Percentiles rank a stretch among this genome's conserved stretches.
Conservation (phyloP, 805 yeast genomes). For the Yarrowia osloensis region DNA sequence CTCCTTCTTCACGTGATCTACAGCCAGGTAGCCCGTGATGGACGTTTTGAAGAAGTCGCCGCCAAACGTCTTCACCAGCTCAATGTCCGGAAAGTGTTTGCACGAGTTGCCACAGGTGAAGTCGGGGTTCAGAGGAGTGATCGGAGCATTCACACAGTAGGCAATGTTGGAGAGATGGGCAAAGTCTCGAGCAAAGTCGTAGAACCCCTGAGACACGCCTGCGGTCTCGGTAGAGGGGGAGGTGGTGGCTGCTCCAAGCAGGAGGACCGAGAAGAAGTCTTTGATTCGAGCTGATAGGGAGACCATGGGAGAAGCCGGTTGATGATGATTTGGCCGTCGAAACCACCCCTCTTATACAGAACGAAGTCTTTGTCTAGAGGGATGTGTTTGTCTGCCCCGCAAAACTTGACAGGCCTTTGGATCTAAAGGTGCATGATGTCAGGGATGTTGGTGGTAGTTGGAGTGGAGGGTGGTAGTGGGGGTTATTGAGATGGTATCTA, state of each 20-base stretch:
- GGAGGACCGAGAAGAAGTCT: not conserved
- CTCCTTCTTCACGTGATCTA: conserved; percentile 15
- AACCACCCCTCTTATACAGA: no score
- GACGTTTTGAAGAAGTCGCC: not conserved
- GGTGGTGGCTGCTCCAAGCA: not conserved
- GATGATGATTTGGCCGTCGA: not conserved
- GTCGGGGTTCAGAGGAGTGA: not conserved
- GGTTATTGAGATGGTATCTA: no score
- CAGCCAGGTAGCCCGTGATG: conserved; percentile 5
- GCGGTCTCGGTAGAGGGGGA: not conserved
- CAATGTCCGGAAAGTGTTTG: not conserved
- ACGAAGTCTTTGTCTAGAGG: no score
- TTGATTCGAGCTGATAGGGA: not conserved
- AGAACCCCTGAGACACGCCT: not conserved
- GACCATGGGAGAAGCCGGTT: not conserved
- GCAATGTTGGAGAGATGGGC: conserved; percentile 22
- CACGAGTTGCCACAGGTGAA: conserved; percentile 9
- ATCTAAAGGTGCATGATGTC: no score
- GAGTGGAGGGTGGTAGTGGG: no score
- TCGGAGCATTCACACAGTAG: conserved; percentile 5
- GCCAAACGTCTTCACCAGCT: conserved; percentile 5
- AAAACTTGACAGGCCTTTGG: no score
- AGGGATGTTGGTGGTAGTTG: no score
- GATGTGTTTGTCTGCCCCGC: no score
- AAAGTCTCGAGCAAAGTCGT: conserved; percentile 1